Base-by-base conservation (phyloP, 495 filamentous ascomycete species). In the Aspergillus haitiensis region DNA sequence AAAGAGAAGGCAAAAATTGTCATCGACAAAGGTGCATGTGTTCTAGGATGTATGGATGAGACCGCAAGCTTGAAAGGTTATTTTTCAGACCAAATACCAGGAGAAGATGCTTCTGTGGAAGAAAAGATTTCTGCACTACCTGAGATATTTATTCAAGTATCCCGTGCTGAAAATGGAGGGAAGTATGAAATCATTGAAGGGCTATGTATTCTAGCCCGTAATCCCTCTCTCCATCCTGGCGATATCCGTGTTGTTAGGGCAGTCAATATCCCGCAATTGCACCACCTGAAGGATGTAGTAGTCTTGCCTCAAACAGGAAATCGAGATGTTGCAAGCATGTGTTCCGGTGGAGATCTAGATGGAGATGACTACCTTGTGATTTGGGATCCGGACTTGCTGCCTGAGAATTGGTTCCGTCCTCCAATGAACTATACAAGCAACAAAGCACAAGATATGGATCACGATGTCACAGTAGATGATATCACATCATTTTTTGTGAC, bases 331-430 rank as follows among this genome's bases (percentile, higher is more conserved):
- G 82, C 92, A 7, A 90, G 87, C 60, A 98, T 98, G 94, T 94
- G 92, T 62, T 96, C 94, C 6, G 94, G 94, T 3, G 95, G 94
- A 6, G 94, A 99, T 70, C 78, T 99, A 3, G 94, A 99, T 72
- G 94, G 94, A 0, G 94, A 99, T 64, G 95, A 98, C 68, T 99
- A 89, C 67, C 82, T 97, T 27, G 88, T 98, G 16, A 89, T 97
- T 37, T 99, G 94, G 94, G 92, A 99, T 64, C 65, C 78, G 36
- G 82, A 87, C 46, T 77, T 99, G 6, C 70, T 93, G 31, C 92
- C 92, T 2, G 45, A 56, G 0, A 75, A 88, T 49, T 90, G 85
- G 82, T 88, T 92, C 58, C 72, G 83, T 36, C 70, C 78, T 3
- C 88, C 93, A 0, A 96, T 97, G 91, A 76, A 86, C 53, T 93